Evolutionary conservation across 176 grass and related monocot species (phyloP), one percentile per base, ranked within the genome.

Genomic region (Stipa capillata): DNA sequence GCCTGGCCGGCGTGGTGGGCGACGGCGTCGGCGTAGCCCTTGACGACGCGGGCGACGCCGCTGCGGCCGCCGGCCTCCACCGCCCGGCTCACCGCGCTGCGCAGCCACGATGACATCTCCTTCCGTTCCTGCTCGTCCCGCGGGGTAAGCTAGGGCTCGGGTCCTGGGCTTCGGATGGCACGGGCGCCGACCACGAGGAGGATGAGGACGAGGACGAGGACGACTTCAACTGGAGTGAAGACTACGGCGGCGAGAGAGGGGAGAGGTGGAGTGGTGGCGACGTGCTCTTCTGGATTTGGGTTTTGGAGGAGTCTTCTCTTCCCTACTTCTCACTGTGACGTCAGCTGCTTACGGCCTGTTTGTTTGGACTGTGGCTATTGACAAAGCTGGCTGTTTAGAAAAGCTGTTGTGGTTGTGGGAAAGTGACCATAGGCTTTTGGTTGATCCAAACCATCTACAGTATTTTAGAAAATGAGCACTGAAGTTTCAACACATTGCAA

Each of bases 1-100:
- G 92, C 95, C 88, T 94, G 96, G 33, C 96, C 96, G 51, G 96
- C 95, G 80, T 97, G 95, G 73, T 97, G 89, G 29, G 88, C 94
- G 79, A 94, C 95, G 68, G 90, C 87, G 44, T 90, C 95, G 29
- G 95, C 96, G 83, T 95, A 99, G 14, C 88, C 93, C 76, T 74
- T 90, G 69, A 99, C 96, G 34, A 90, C 91, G 63, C 96, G 92
- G 54, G 96, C 89, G 77, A 98, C 77, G 80, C 79, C 87, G 87
- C 86, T 94, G 35, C 86, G 78, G 57, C 96, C 96, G 34, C 84
- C 85, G 80, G 74, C 94, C 88, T 93, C 91, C 23, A 97, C 89
- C 28, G 96, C 96, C 65, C 85, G 82, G 78, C 85, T 84, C 76
- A 99, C 92, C 47, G 96, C 96, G 60, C 81, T 95, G 59, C 90